Conservation (phyloP, 2,329 filamentous ascomycete genomes). For the Scytalidium lignicola region DNA sequence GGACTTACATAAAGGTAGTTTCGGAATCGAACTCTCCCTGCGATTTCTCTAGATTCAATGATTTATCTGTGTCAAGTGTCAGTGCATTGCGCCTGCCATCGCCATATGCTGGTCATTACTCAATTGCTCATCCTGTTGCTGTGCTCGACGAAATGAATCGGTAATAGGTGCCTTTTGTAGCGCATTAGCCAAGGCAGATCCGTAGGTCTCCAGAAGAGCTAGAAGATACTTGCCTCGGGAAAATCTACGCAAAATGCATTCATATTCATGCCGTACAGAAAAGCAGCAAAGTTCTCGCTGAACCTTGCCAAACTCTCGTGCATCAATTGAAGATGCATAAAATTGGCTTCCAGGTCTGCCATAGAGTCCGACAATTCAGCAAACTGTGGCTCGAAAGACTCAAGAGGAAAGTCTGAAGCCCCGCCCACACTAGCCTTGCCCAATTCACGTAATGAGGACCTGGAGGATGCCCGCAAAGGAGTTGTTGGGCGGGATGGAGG, state of each 20-base stretch:
- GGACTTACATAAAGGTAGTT: conserved; percentile 74
- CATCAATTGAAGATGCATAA: conserved; percentile 96
- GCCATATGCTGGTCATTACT: conserved; percentile 25
- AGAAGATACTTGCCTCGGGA: conserved; percentile 64
- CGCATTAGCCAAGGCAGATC: conserved; percentile 2
- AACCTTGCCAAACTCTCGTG: conserved; percentile 91
- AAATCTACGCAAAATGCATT: conserved; percentile 99
- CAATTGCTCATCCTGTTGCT: conserved; percentile 49
- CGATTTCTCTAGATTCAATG: conserved; percentile 31
- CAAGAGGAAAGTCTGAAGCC: conserved; percentile 63
- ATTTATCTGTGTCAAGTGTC: conserved; percentile 16
- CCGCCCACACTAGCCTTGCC: conserved; percentile 48
- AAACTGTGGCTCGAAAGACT: conserved; percentile 82
- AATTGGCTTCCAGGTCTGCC: conserved; percentile 93
- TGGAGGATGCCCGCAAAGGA: conserved; percentile 82
- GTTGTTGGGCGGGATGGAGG: conserved; percentile 66
- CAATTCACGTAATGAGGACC: conserved; percentile 80
- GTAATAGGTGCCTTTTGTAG: conserved; percentile 64
- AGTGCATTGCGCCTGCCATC: conserved; percentile 10
- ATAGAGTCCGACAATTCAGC: conserved; percentile 90
- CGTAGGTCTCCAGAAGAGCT: background rate
- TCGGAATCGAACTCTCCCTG: conserved; percentile 51
- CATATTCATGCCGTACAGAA: conserved; percentile 96
- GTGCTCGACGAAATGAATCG: conserved; percentile 72
- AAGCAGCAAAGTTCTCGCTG: conserved; percentile 91